Base-by-base conservation (phyloP, 2,329 filamentous ascomycete species). In the Penicillium crustosum region DNA sequence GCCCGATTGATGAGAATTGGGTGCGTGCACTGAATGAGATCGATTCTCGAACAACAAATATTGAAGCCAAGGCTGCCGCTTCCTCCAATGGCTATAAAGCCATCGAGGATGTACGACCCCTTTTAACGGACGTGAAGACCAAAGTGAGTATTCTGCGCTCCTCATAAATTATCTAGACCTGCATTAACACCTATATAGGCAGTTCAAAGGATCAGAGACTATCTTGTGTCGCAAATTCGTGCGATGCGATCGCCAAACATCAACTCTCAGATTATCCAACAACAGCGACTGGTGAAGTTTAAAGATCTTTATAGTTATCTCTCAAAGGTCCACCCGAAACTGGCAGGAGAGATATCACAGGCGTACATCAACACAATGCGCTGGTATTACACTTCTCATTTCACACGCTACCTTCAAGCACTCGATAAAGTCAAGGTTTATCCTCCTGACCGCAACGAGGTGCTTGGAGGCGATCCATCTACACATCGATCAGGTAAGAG, bases 351-450 rank as follows among this genome's bases (percentile, higher is more conserved):
- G 74, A 96, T 99, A 63, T 87, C 87, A 9, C 89, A 91, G 72
- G 94, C 95, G 4, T 99, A 99, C 70, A 88, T 95, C 78, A 96
- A 97, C 73, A 99, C 95, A 0, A 99, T 99, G 91, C 86, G 92
- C 53, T 99, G 94, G 94, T 99, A 99, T 71, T 97, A 97, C 72
- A 78, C 89, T 53, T 94, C 89, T 64, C 91, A 97, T 73, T 99
- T 99, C 71, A 87, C 85, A 4, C 87, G 93, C 35, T 99, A 99
- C 73, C 86, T 89, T 62, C 87, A 88, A 66, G 88, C 94, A 0
- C 81, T 99, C 6, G 88, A 89, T 55, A 95, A 91, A 73, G 82
- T 99, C 59, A 93, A 90, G 69, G 75, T 97, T 3, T 92, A 97
- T 69, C 75, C 82, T 5, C 81, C 96, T 58, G 93, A 97, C 69